Conservation (phyloP, 345 rosid species). For the Garcia nutans region DNA sequence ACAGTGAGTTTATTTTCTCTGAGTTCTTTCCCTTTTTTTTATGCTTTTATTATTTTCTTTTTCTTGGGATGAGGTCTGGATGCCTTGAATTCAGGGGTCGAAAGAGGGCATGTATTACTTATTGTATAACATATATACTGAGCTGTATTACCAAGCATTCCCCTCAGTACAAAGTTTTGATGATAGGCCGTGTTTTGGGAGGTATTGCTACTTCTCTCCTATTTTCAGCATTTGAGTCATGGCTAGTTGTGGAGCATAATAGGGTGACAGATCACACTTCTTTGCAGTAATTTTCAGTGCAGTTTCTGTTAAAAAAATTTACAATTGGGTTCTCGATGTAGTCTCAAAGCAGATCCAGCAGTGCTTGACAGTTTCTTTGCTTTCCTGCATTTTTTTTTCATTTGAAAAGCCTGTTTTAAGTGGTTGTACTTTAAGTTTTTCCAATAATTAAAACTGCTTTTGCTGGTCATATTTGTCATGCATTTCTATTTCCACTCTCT, state of each 20-base stretch:
- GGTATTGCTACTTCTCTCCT: conserved; percentile 34
- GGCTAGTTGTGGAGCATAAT: conserved; percentile 20
- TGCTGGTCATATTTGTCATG: background rate
- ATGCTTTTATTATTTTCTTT: background rate
- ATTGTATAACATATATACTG: conserved; percentile 76
- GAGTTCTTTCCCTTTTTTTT: background rate
- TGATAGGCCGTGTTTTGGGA: conserved; percentile 70
- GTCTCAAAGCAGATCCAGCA: background rate
- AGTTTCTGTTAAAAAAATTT: background rate
- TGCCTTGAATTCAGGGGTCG: conserved; percentile 65
- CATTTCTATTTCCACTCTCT: background rate
- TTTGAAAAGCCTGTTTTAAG: background rate
- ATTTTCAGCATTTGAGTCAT: conserved; percentile 26
- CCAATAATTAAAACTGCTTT: background rate
- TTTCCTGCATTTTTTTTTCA: background rate
- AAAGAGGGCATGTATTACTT: conserved; percentile 82
- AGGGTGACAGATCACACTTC: background rate
- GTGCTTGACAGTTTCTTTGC: background rate
- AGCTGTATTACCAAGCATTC: conserved; percentile 94
- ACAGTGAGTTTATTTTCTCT: conserved; percentile 55
- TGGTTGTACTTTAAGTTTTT: background rate
- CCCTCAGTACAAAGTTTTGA: conserved; percentile 84
- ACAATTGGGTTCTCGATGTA: too few species aligned
- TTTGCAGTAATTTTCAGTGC: background rate
- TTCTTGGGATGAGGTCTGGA: background rate